Base-by-base conservation (phyloP, 2,329 filamentous ascomycete species). In the Metarhizium album region DNA sequence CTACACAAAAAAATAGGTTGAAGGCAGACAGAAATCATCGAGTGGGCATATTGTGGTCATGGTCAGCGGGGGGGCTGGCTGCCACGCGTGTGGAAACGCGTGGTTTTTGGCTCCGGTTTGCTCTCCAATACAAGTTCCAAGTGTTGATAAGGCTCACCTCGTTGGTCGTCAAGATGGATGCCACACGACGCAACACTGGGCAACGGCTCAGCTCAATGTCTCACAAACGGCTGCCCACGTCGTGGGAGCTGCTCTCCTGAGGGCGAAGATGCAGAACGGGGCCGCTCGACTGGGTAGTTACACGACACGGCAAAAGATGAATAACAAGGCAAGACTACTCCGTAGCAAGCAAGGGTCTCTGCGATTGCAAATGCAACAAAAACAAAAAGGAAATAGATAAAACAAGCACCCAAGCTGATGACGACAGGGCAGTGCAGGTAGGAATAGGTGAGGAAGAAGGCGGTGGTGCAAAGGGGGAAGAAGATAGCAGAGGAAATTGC, bases 141-240 rank as follows among this genome's bases (percentile, higher is more conserved):
- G 14, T 27, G 42, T 40, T 37, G 20, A 20, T 3, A 40, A 42
- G 14, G 33, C 52, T 42, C 45, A 53, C 52, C 52, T 51, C 27
- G 24, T 38, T 53, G 46, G 27, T 27, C 33, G 23, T 45, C 40
- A 8, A 35, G 11, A 8, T 13, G 20, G 18, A 46, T 31, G 45
- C 45, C 38, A 29, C 31, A 40, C 40, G 52, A 48, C 31, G 45
- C 52, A 51, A 48, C 7, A 40, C 24, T 23, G n/a, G n/a, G n/a
- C 42, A n/a, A 24, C 31, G 38, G 52, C 46, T 27, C 23, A n/a
- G 35, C 48, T 50, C 37, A 18, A 31, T 53, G 48, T 51, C 42
- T 45, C 35, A 46, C 45, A 35, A 42, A 33, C 18, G 43, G 23
- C 24, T 20, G 18, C 43, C 47, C 22, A 31, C 27, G 48, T 42